Conservation (phyloP, 257 asterid genomes). For the Fraxinus anomala region DNA sequence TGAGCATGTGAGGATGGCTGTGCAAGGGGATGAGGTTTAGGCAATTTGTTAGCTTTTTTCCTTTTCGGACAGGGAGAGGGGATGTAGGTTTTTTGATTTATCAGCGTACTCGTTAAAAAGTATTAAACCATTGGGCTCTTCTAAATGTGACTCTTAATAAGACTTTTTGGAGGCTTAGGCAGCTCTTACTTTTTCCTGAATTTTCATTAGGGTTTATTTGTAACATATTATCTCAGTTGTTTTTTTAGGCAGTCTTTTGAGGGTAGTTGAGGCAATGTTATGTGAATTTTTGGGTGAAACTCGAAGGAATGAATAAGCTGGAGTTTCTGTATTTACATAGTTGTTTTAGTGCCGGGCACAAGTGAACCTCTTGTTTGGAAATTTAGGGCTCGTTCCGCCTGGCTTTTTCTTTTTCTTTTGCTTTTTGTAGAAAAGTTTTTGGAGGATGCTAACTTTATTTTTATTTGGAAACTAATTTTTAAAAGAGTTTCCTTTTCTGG, state of each 20-base stretch:
- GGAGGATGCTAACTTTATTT: no score
- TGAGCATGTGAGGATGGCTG: background rate
- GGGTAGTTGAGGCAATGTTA: background rate
- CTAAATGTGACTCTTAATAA: background rate
- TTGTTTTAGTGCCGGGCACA: background rate
- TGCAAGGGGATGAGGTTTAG: slow-evolving; percentile 9
- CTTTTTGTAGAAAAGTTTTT: no score
- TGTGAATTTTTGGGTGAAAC: background rate
- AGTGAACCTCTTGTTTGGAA: background rate
- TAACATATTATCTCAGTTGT: background rate
- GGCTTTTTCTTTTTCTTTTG: no score
- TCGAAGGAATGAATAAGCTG: slow-evolving; percentile 1
- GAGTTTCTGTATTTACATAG: background rate
- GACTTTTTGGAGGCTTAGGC: background rate
- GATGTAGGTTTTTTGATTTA: background rate
- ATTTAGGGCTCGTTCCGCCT: background rate
- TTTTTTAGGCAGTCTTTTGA: background rate
- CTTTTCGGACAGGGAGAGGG: background rate
- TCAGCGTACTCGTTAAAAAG: background rate
- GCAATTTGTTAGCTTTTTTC: background rate
- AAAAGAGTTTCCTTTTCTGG: no score
- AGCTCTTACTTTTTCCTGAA: background rate
- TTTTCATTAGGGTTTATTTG: background rate
- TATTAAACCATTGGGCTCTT: background rate
- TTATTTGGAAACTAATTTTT: no score